Base-by-base conservation (phyloP, 768 basidiomycete genomes). In the Pulveroboletus sp. region DNA sequence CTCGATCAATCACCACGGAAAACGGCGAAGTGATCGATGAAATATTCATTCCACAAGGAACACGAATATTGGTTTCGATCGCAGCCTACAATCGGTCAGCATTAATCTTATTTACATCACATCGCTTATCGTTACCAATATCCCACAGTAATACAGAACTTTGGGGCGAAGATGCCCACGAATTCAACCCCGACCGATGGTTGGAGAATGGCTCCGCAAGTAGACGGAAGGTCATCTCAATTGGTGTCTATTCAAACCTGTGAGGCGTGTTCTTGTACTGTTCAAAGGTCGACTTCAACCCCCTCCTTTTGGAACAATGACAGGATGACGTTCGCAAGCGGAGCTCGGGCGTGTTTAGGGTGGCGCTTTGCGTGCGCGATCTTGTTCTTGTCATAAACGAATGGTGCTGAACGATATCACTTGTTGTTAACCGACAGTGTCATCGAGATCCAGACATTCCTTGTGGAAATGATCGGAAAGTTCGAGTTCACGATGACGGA, bases 361-460 rank as follows among this genome's bases (percentile, higher is more conserved):
- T 68, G 65, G 61, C 65, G 65, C n/a, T 67, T 67, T 48, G 65
- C 67, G 65, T 69, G 24, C 37, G 61, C 41, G 17, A 10, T 11
- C 4, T 44, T 12, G 27, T 24, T 36, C 5, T 43, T 20, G 5
- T 10, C 5, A 14, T 34, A 29, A n/a, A 19, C 7, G 16, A 27
- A 40, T 38, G 43, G 45, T 43, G 19, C 43, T 50, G 22, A 47
- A 30, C 31, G n/a, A n/a, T n/a, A n/a, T n/a, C n/a, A n/a, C 31
- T 16, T 5, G 27, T 29, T n/a, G n/a, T n/a, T n/a, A n/a, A n/a
- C 20, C 19, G 2, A 36, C 53, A 72, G 70, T 5, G 57, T 81
- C 0, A 59, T 74, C 34, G 81, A 85, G 60, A 59, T 83, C 14
- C 82, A 84, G 53, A 71, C 75, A 0, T 81, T 85, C 63, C 58